Evolutionary conservation across 306 rosid species (phyloP), one percentile per base, ranked within the genome.

Genomic region (Quercus parvula): DNA sequence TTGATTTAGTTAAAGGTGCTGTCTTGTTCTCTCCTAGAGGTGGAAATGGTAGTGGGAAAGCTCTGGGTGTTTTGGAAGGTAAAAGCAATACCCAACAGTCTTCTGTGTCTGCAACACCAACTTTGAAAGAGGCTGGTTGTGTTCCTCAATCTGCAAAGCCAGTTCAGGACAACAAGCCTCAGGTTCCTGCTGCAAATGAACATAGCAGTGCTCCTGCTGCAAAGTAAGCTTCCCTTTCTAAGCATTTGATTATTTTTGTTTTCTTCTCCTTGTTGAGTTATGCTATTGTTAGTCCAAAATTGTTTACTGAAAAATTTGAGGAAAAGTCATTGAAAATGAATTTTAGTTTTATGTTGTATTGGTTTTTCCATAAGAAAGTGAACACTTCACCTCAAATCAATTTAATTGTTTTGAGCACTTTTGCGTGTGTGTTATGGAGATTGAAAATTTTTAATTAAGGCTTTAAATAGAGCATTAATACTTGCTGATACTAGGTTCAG

Each of bases 161-260:
- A 19, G 73, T 46, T n/a, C 87, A 75, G 74, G 92, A 94, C 80
- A 89, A 89, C 82, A 89, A 94, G 79, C 33, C 88, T 69, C 87
- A 77, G 83, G 85, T 73, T 84, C 33, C 92, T 56, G 78, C 64
- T 70, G 70, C 85, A 38, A 84, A 77, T 80, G 92, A 84, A 24
- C 92, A 88, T 67, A 81, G 52, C 9, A 82, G 51, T 80, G 90
- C 91, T 87, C 97, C 95, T 81, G 90, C 88, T 86, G 85, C 97
- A 73, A 95, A 95, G 98, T 95, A 86, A 82, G 90, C 79, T 82
- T 41, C 64, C 4, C 74, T 35, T 70, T 67, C 2, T 78, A 10
- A 18, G 70, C 30, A 24, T 74, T 8, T 61, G 38, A 8, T 78
- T 56, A 20, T 5, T 33, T 46, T 10, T 73, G 25, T 44, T 7